phyloP scores from a whole-genome alignment of 164 flowering plant genomes.

The Nelumbo lutea region DNA sequence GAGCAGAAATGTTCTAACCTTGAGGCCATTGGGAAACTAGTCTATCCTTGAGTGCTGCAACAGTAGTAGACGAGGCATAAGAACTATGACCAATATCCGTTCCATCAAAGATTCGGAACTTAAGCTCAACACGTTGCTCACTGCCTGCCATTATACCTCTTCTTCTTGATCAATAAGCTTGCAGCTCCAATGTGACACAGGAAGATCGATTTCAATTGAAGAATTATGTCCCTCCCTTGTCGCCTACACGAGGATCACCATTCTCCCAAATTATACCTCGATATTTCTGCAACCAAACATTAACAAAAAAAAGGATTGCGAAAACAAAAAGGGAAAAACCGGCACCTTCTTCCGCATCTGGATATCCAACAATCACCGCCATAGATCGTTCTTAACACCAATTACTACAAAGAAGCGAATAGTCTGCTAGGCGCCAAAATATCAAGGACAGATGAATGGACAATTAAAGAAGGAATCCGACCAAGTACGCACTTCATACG shows the following conservation, averaged over 20 bases:
- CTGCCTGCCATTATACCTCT: constrained; percentile 31
- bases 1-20: constrained; percentile 18
- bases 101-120: constrained; percentile 46
- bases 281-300: background rate
- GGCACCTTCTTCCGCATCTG: constrained; percentile 5
- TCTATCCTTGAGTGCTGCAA: constrained; percentile 30
- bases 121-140: constrained; percentile 39
- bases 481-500: constrained; percentile 11
- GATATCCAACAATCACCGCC: constrained; percentile 1
- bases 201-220: constrained; percentile 3
- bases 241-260: constrained; percentile 4
- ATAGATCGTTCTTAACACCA: constrained; percentile 3
- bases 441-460: background rate
- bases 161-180: background rate
- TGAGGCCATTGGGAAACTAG: constrained; percentile 40
- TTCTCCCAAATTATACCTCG: background rate
- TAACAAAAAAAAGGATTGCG: background rate
- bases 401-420: background rate
- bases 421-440: constrained; percentile 1
- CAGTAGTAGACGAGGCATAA: constrained; percentile 28
- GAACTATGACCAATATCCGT: constrained; percentile 36
- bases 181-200: constrained; percentile 7
- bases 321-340: background rate
- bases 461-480: constrained; percentile 5
- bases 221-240: constrained; percentile 7